phyloP scores from a whole-genome alignment of 805 yeast genomes.

The Suhomyces prunicola region DNA sequence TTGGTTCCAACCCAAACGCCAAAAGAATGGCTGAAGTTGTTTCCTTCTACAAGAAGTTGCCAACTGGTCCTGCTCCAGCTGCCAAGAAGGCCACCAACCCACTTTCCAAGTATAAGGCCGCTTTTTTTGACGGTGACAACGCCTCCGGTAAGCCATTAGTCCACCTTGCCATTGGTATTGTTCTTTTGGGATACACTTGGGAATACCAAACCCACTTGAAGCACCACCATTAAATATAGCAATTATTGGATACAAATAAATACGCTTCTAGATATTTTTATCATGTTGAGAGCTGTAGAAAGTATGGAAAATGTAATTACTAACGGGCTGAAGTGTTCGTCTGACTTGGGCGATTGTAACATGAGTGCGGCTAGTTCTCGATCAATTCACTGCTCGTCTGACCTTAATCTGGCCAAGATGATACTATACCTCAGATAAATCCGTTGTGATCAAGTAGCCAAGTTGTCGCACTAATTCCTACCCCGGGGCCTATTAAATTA shows the following conservation, averaged over 20 bases:
- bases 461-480: neutral
- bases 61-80: constrained; percentile 87
- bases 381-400: neutral
- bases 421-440: neutral
- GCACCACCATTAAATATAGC: constrained; percentile 20
- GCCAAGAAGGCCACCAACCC: constrained; percentile 63
- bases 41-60: constrained; percentile 90
- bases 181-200: constrained; percentile 80
- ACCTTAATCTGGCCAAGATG: neutral
- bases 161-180: constrained; percentile 67
- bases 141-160: constrained; percentile 81
- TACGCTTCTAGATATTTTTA: neutral
- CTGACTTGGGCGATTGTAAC: neutral
- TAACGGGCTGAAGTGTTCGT: neutral
- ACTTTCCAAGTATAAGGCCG: constrained; percentile 76
- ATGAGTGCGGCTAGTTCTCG: neutral
- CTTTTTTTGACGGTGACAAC: constrained; percentile 79
- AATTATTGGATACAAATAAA: neutral
- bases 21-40: constrained; percentile 95
- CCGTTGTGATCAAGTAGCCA: neutral
- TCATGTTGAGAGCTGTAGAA: neutral
- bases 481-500: neutral
- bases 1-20: constrained; percentile 94
- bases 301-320: neutral
- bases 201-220: constrained; percentile 89